Conservation (phyloP, 345 rosid genomes). For the Dimocarpus longan region DNA sequence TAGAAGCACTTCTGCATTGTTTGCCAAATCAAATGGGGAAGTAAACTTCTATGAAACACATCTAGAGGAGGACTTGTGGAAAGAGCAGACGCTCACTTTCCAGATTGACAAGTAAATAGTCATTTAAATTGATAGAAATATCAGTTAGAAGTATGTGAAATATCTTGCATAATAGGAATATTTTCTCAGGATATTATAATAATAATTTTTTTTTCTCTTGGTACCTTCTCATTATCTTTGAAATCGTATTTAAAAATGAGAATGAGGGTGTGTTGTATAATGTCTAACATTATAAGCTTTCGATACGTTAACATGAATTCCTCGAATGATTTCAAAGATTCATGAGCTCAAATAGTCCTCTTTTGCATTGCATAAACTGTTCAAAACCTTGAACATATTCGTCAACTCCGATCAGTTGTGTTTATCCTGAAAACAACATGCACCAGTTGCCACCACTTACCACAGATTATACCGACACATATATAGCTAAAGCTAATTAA, state of each 20-base stretch:
- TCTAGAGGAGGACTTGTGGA: conserved; percentile 57
- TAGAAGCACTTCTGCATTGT: conserved; percentile 63
- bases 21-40: conserved; percentile 49
- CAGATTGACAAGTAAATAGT: conserved; percentile 4
- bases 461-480: not conserved
- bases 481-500: too few species aligned
- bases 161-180: too few species aligned
- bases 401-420: not conserved
- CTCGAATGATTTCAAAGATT: too few species aligned
- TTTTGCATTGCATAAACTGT: not conserved
- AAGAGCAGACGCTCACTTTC: conserved; percentile 40
- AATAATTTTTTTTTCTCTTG: too few species aligned
- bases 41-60: conserved; percentile 55
- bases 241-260: not conserved
- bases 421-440: not conserved
- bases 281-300: too few species aligned
- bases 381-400: not conserved
- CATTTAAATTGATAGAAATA: too few species aligned
- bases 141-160: too few species aligned
- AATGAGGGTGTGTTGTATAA: too few species aligned
- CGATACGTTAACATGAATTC: too few species aligned
- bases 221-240: not conserved
- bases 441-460: too few species aligned
- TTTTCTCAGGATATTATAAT: too few species aligned
- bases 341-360: not conserved